Base-by-base conservation (phyloP, 371 early-diverging fungal species). In the Actinomucor elegans region DNA sequence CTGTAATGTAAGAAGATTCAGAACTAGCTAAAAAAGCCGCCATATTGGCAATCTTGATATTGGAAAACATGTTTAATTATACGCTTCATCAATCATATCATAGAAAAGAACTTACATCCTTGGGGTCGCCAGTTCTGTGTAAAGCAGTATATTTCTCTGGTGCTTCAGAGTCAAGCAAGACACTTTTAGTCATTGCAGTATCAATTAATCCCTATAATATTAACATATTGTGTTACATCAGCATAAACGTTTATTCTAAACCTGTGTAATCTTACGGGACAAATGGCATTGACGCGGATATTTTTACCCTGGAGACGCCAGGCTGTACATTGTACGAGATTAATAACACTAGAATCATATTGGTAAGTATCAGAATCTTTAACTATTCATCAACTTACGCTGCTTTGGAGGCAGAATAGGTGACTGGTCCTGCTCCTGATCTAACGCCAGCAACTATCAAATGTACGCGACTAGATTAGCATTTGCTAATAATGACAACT, bases 271-370 rank as follows among this genome's bases (percentile, higher is more conserved):
- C n/a, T 46, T 72, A 74, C 81, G 11, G 79, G 81, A 37, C 80
- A 80, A 31, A 81, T 53, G 6, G 81, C 80, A 54, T 81, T 81
- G 23, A 81, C 68, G 3, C 82, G 79, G 17, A 81, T 64, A 35
- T 77, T 67, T 3, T 65, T 73, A 12, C 79, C 68, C 11, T 59
- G 63, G 24, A 64, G 63, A 37, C 75, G 69, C 50, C 59, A 79
- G 8, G 82, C 59, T 8, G 67, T 52, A 1, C 72, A 61, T 50
- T 81, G 79, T 34, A 65, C 65, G 12, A 81, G 37, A 28, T 79
- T 81, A 42, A 81, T 71, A 2, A 81, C 70, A 37, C 80, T 80
- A 54, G 23, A n/a, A n/a, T n/a, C n/a, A n/a, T 15, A 27, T 45
- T 11, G 1, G 18, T 11, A 12, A 18, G 2, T 31, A 31, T 14